Percentiles rank a stretch among this genome's conserved stretches.
phyloP scores from a whole-genome alignment of 2,329 filamentous ascomycete genomes.

The Gliomastix tumulicola region DNA sequence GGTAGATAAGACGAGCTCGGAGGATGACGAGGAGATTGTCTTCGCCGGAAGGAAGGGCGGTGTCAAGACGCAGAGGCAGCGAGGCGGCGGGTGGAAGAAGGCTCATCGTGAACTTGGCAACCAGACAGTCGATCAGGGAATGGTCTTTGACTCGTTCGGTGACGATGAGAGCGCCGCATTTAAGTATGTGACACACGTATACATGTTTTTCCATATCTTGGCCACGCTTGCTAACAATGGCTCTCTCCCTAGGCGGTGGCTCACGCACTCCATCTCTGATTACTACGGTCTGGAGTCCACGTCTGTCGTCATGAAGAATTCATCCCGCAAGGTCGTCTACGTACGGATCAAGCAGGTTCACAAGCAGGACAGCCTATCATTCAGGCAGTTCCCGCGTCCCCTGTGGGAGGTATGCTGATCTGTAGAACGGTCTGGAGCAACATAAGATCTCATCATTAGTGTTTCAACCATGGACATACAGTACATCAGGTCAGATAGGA shows the following conservation, averaged over 20 bases:
- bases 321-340: slow-evolving; percentile 73
- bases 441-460: too few relatives aligned
- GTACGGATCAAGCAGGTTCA: slow-evolving; percentile 59
- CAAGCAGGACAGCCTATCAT: slow-evolving; percentile 13
- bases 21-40: slow-evolving; percentile 77
- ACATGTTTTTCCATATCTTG: too few relatives aligned
- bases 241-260: slow-evolving; percentile 63
- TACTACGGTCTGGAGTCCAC: slow-evolving; percentile 88
- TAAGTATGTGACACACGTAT: slow-evolving; percentile 62
- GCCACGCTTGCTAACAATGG: neutral
- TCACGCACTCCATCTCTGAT: slow-evolving; percentile 84
- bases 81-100: slow-evolving; percentile 35
- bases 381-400: slow-evolving; percentile 46
- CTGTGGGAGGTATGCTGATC: slow-evolving; percentile 56
- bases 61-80: too few relatives aligned
- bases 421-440: too few relatives aligned
- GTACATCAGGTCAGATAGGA: too few relatives aligned
- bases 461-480: too few relatives aligned
- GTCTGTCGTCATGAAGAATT: slow-evolving; percentile 66
- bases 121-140: slow-evolving; percentile 51
- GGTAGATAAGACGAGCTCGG: slow-evolving; percentile 29
- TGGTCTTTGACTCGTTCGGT: slow-evolving; percentile 75
- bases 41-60: slow-evolving; percentile 57
- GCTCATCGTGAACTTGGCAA: slow-evolving; percentile 45
- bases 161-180: slow-evolving; percentile 74